Evolutionary conservation across 2,329 filamentous ascomycete species (phyloP).

Genomic region (Aspergillus spinulosporus): DNA sequence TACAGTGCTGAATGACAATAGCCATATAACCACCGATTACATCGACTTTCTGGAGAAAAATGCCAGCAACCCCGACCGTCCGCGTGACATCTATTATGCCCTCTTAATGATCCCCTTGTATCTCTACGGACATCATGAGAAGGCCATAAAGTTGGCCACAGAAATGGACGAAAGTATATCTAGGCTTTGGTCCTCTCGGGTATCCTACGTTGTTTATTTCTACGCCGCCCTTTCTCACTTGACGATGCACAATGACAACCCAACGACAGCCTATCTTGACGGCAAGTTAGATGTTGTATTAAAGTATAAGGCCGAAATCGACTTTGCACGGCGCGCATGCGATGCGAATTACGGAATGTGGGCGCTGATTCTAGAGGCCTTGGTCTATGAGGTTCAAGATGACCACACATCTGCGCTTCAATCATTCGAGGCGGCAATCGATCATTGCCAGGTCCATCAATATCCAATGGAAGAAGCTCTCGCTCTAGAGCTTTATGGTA

Average conservation of each 20-base stretch:
- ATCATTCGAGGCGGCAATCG: conserved; percentile 52
- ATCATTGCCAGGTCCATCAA: conserved; percentile 60
- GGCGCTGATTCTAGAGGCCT: conserved; percentile 57
- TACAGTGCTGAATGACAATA: conserved; percentile 54
- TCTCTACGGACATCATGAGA: conserved; percentile 48
- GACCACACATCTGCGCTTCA: conserved; percentile 50
- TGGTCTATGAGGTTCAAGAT: conserved; percentile 52
- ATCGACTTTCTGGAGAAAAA: conserved; percentile 48
- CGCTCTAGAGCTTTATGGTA: conserved; percentile 60
- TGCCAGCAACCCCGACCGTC: conserved; percentile 52
- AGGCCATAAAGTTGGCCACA: conserved; percentile 46
- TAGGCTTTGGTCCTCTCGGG: conserved; percentile 49
- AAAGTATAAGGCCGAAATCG: conserved; percentile 54
- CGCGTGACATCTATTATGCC: conserved; percentile 57
- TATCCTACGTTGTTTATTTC: conserved; percentile 46
- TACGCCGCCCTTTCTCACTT: conserved; percentile 48
- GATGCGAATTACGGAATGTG: conserved; percentile 62
- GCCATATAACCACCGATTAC: conserved; percentile 55
- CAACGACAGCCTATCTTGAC: conserved; percentile 44
- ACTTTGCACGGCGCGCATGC: conserved; percentile 54
- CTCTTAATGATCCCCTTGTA: conserved; percentile 50
- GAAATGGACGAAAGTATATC: conserved; percentile 44
- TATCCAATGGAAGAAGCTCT: conserved; percentile 62
- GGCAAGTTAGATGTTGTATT: conserved; percentile 51
- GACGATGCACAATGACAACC: conserved; percentile 46